Evolutionary conservation across 345 rosid species (phyloP).

Genomic region (Hibiscus syriacus): DNA sequence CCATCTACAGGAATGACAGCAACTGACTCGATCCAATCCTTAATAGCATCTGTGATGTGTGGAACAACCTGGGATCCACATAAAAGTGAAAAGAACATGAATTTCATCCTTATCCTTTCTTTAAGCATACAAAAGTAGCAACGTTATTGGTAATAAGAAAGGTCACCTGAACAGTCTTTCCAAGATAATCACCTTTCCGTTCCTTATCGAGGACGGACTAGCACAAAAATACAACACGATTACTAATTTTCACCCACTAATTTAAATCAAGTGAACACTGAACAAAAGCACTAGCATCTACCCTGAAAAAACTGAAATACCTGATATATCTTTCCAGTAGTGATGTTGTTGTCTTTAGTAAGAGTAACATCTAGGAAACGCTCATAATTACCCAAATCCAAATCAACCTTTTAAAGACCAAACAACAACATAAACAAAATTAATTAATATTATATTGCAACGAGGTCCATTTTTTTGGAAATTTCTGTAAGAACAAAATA

Average conservation of each 20-base stretch:
- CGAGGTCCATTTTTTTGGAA: neutral
- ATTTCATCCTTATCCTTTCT: neutral
- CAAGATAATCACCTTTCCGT: slow-evolving; percentile 80
- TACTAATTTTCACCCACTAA: slow-evolving; percentile 1
- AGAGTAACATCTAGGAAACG: slow-evolving; percentile 84
- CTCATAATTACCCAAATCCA: slow-evolving; percentile 96
- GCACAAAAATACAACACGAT: neutral
- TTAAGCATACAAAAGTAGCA: slow-evolving; percentile 2
- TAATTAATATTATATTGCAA: neutral
- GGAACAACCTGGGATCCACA: slow-evolving; percentile 71
- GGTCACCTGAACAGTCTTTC: slow-evolving; percentile 88
- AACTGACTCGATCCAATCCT: slow-evolving; percentile 77
- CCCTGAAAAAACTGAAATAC: slow-evolving; percentile 27
- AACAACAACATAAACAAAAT: slow-evolving; percentile 8
- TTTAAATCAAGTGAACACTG: neutral
- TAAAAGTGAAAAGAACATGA: slow-evolving; percentile 6
- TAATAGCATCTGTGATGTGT: slow-evolving; percentile 90
- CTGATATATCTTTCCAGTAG: slow-evolving; percentile 98
- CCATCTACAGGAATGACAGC: slow-evolving; percentile 89
- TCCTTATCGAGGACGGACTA: slow-evolving; percentile 93
- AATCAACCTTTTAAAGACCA: slow-evolving; percentile 58
- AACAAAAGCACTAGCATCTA: neutral
- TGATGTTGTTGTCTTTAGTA: slow-evolving; percentile 83
- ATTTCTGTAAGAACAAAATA: neutral
- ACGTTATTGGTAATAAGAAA: neutral